These are phyloP conservation scores for Jackrogersella minutella DNA, from an alignment of 495 filamentous ascomycete species.

Conservation along the genomic window DNA sequence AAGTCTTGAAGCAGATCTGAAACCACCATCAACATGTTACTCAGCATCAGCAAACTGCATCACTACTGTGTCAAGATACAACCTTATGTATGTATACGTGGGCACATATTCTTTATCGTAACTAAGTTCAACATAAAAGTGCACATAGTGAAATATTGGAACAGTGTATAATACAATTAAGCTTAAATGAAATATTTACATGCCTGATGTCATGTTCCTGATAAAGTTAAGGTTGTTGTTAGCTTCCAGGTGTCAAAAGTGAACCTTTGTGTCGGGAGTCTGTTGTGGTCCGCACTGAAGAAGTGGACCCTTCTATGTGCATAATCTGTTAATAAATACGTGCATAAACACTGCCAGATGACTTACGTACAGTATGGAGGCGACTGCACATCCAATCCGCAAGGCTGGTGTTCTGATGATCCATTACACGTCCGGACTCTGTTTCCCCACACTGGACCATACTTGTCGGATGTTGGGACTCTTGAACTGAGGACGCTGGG, in stretches of 20 bases:
- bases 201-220: too few relatives aligned
- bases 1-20: constrained; percentile 30
- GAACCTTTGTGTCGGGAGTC: not conserved
- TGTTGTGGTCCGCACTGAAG: not conserved
- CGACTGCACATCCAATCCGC: not conserved
- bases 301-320: not conserved
- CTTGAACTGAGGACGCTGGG: too few relatives aligned
- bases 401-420: constrained; percentile 22
- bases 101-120: not conserved
- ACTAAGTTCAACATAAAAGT: not conserved
- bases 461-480: not conserved
- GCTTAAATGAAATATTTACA: too few relatives aligned
- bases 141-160: not conserved
- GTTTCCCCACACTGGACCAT: constrained; percentile 14
- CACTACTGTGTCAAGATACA: not conserved
- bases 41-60: constrained; percentile 9
- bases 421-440: constrained; percentile 1
- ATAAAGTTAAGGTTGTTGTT: not conserved
- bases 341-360: constrained; percentile 11
- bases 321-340: constrained; percentile 7
- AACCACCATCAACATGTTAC: constrained; percentile 11
- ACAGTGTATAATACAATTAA: not conserved
- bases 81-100: not conserved
- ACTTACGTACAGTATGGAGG: constrained; percentile 5
- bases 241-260: not conserved